A percentile compares a stretch with the other conserved stretches of the same genome.
Evolutionary conservation across 2,329 filamentous ascomycete genomes (phyloP).

Genomic region (Cladorrhinum sp.): DNA sequence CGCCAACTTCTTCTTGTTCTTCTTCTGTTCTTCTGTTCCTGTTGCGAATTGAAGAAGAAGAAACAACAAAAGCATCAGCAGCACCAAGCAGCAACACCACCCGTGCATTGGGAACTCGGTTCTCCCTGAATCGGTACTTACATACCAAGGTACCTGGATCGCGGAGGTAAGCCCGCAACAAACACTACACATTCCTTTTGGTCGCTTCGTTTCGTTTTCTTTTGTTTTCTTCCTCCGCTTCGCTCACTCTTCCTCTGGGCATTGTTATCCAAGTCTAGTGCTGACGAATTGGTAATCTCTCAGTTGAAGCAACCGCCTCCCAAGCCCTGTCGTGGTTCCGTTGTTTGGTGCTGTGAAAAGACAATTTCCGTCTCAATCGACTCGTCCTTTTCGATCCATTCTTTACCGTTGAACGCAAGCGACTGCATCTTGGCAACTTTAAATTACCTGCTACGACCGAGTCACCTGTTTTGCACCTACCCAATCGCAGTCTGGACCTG

Average conservation of each 20-base stretch:
- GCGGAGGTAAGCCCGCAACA: background rate
- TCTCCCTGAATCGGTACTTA: background rate
- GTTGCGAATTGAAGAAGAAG: background rate
- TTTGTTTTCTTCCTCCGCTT: background rate
- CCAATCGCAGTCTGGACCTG: no score
- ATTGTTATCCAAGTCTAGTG: no score
- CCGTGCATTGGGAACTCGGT: background rate
- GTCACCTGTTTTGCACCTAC: no score
- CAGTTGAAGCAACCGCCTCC: no score
- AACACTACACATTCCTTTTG: background rate
- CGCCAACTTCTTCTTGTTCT: background rate
- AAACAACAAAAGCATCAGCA: background rate
- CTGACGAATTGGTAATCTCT: no score
- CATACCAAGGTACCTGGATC: background rate
- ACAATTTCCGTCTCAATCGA: background rate
- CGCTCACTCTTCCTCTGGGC: no score
- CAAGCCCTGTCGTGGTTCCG: no score
- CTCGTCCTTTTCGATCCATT: no score
- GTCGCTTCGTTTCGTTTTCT: background rate
- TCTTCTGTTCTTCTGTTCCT: background rate
- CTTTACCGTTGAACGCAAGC: no score
- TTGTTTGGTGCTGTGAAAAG: no score
- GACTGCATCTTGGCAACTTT: no score
- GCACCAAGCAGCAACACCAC: background rate
- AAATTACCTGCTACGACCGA: no score